Base-by-base conservation (phyloP, 2,329 filamentous ascomycete species). In the Bimuria novae-zelandiae region DNA sequence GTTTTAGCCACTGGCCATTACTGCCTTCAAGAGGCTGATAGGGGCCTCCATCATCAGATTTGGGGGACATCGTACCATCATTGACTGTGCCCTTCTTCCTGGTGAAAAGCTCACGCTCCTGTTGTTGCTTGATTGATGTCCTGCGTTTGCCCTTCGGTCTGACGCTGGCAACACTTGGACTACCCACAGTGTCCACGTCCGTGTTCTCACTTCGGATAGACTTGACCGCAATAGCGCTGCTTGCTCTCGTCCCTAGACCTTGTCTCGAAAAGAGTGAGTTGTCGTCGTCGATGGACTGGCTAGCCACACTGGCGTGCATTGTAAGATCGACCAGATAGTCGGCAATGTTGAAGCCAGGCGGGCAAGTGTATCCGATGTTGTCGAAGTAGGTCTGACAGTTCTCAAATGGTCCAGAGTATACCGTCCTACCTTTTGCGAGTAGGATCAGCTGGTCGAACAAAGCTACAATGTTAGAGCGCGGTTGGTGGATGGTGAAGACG, bases 401-500 rank as follows among this genome's bases (percentile, higher is more conserved):
- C 1, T 84, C 80, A 71, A 97, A 96, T 1, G 91, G 90, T 0
- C 94, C 94, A 3, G 94, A 97, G 73, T 95, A 99, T 7, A 99
- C 94, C 1, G 90, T 89, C 64, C 88, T 88, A 22, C 94, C 94
- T 61, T 91, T 88, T 2, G 94, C 94, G 37, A 99, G 80, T 12
- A 99, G 84, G 49, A 99, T 82, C n/a, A 99, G 82, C 51, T 93
- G 87, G 71, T 99, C 94, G 69, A 99, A 99, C 3, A 99, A 82
- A 8, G 94, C 94, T 19, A 97, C 94, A 67, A 99, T 99, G 74
- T 99, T 99, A 10, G 94, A 99, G 61, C 95, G 86, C 32, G 94
- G 94, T 68, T 99, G 94, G 73, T 99, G 94, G 59, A 99, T 99
- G 12, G 94, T 99, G 77, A 99, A 97, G 57, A 99, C 89, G 50